Percentiles rank a stretch among this genome's conserved stretches.
Conservation (phyloP, 306 rosid genomes). For the Gleditsia sinensis region DNA sequence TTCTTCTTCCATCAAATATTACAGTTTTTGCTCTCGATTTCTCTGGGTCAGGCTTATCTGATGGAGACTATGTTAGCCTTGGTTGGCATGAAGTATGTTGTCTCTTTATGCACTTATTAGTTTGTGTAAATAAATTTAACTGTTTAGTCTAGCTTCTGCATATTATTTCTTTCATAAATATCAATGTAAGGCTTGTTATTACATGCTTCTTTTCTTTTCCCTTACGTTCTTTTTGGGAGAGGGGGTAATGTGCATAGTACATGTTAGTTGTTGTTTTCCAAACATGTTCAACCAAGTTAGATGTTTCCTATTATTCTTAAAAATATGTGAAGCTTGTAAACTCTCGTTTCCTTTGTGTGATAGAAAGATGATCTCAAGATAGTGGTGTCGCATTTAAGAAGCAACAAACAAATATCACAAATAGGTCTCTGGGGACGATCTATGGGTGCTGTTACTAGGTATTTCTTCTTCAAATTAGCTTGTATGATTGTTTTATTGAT, state of each 20-base stretch:
- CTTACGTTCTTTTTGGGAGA: background rate
- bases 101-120: slow-evolving; percentile 31
- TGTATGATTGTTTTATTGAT: slow-evolving; percentile 18
- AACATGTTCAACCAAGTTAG: background rate
- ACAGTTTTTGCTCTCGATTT: slow-evolving; percentile 98
- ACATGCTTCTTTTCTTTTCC: background rate
- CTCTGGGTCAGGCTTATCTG: slow-evolving; percentile 96
- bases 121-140: slow-evolving; percentile 28
- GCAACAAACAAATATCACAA: slow-evolving; percentile 73
- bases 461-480: slow-evolving; percentile 31
- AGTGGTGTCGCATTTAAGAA: slow-evolving; percentile 81
- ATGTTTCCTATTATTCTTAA: slow-evolving; percentile 2
- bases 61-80: slow-evolving; percentile 95
- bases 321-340: slow-evolving; percentile 22
- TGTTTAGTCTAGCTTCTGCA: slow-evolving; percentile 23
- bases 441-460: slow-evolving; percentile 99
- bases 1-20: slow-evolving; percentile 93
- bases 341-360: slow-evolving; percentile 34
- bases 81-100: slow-evolving; percentile 97
- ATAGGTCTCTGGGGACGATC: slow-evolving; percentile 99
- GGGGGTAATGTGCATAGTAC: background rate
- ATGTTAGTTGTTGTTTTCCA: background rate
- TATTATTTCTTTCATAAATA: slow-evolving; percentile 26
- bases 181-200: slow-evolving; percentile 1
- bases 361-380: slow-evolving; percentile 93